Evolutionary conservation across 2,329 filamentous ascomycete species (phyloP).

Genomic region (Aspergillus awamori): DNA sequence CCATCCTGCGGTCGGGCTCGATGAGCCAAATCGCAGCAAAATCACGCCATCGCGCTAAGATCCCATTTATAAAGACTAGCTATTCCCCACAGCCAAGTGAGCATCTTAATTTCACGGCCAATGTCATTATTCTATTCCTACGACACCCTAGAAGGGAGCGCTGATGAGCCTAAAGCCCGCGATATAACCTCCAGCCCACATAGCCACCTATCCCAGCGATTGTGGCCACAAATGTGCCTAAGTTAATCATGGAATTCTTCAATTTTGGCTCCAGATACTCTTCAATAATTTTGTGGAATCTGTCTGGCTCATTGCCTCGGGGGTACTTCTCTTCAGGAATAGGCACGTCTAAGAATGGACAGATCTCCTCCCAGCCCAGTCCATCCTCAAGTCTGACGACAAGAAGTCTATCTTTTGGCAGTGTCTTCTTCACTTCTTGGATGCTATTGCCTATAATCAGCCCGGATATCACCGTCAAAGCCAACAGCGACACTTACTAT

Average conservation of each 20-base stretch:
- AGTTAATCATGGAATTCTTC: constrained; percentile 16
- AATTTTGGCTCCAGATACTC: constrained; percentile 18
- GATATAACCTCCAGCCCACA: constrained; percentile 6
- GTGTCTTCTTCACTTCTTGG: constrained; percentile 19
- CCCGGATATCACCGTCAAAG: background rate
- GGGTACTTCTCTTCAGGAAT: constrained; percentile 27
- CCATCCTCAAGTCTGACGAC: constrained; percentile 26
- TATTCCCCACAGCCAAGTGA: background rate
- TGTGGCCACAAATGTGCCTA: constrained; percentile 16
- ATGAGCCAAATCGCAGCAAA: background rate
- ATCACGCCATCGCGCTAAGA: background rate
- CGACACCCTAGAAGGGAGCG: background rate
- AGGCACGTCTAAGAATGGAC: constrained; percentile 26
- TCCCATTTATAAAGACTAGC: background rate
- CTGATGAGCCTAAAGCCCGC: background rate
- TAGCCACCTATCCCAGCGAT: constrained; percentile 19
- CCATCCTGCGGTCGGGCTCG: background rate
- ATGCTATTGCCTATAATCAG: constrained; percentile 17
- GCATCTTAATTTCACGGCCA: background rate
- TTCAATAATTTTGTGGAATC: constrained; percentile 20
- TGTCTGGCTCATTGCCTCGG: constrained; percentile 25
- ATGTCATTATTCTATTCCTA: fast-evolving
- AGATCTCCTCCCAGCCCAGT: constrained; percentile 28
- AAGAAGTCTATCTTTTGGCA: constrained; percentile 25
- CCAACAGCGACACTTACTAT: constrained; percentile 22